phyloP scores from a whole-genome alignment of 305 asterid genomes.

The Solanum hybrid region DNA sequence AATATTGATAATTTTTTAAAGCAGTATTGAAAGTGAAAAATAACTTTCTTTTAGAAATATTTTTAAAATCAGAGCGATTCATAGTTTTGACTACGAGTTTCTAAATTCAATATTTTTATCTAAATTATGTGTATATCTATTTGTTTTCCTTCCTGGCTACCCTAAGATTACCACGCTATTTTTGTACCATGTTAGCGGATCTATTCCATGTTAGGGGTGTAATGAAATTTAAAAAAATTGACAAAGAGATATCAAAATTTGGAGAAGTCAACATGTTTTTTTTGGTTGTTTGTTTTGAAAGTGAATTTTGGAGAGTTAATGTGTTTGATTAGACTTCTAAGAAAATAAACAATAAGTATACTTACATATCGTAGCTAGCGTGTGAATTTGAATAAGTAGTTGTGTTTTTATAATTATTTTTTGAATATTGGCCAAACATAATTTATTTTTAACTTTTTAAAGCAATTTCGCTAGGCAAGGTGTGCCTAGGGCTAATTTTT shows the following conservation, averaged over 20 bases:
- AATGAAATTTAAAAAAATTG: neutral
- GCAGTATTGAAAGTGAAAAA: too few relatives aligned
- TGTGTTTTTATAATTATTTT: neutral
- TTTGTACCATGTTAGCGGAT: neutral
- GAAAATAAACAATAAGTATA: neutral
- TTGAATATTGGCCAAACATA: neutral
- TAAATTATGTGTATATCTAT: neutral
- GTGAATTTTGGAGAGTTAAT: neutral
- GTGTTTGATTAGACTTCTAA: neutral
- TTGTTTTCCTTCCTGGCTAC: neutral
- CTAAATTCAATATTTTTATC: too few relatives aligned
- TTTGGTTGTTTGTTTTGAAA: neutral
- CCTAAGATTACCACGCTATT: neutral
- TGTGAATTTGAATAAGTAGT: neutral
- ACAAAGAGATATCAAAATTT: neutral
- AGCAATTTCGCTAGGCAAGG: neutral
- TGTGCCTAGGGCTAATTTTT: neutral
- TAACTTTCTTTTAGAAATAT: neutral
- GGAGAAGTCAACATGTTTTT: neutral
- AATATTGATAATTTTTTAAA: too few relatives aligned
- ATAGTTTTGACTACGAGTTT: neutral
- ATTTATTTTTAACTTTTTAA: too few relatives aligned
- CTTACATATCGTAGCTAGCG: neutral
- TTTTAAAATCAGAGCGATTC: neutral
- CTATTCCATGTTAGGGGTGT: neutral